Evolutionary conservation across 2,329 filamentous ascomycete genomes (phyloP).

Genomic region (Conoideocrella luteorostrata): DNA sequence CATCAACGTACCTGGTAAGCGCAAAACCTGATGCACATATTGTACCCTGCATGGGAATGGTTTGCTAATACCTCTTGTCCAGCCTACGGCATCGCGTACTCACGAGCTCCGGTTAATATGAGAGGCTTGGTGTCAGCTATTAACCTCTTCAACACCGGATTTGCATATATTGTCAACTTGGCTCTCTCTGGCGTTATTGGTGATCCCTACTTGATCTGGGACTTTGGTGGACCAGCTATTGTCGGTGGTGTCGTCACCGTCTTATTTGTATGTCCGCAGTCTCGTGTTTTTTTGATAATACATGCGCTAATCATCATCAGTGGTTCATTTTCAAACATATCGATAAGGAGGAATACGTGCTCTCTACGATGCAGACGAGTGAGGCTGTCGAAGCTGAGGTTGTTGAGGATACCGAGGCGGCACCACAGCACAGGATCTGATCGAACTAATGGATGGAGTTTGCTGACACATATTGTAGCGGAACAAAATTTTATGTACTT

Average conservation of each 20-base stretch:
- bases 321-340: conserved; percentile 16
- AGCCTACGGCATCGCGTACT: conserved; percentile 46
- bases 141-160: conserved; percentile 40
- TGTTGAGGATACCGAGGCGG: conserved; percentile 1
- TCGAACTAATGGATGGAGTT: too few relatives aligned
- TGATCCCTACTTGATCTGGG: conserved; percentile 44
- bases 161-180: conserved; percentile 40
- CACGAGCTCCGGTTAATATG: conserved; percentile 45
- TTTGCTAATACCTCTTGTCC: neutral
- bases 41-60: neutral
- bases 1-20: conserved; percentile 18
- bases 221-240: conserved; percentile 42
- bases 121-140: conserved; percentile 42
- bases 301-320: neutral
- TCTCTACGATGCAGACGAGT: conserved; percentile 16
- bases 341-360: conserved; percentile 18
- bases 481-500: too few relatives aligned
- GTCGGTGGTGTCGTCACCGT: conserved; percentile 36
- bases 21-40: neutral
- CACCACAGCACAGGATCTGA: neutral
- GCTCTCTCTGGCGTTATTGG: conserved; percentile 38
- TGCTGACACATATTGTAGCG: too few relatives aligned
- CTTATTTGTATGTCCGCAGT: conserved; percentile 24
- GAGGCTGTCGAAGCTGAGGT: conserved; percentile 4
- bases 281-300: neutral